Conservation (phyloP, 352 stramenopile genomes). For the Pythium utonaiense region DNA sequence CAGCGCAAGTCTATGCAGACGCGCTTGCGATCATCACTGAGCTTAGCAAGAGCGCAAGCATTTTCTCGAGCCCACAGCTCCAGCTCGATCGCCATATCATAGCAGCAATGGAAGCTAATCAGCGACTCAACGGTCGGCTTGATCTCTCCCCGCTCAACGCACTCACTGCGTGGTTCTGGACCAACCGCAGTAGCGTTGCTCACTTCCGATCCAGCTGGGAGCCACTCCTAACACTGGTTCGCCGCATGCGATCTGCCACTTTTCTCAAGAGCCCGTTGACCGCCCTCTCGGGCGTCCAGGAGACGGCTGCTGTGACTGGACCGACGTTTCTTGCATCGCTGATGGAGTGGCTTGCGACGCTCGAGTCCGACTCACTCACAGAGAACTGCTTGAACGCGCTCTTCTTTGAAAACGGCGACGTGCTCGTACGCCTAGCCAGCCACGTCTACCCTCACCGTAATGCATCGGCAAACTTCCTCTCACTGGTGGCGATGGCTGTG, state of each 20-base stretch:
- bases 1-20: conserved; percentile 9
- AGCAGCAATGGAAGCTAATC: conserved; percentile 10
- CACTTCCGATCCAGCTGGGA: conserved; percentile 24
- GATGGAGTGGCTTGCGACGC: conserved; percentile 30
- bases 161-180: conserved; percentile 34
- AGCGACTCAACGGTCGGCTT: neutral
- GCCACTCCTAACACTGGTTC: conserved; percentile 20
- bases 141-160: conserved; percentile 24
- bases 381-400: conserved; percentile 34
- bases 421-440: conserved; percentile 22
- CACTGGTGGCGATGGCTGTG: conserved; percentile 22
- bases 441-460: conserved; percentile 20
- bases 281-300: neutral
- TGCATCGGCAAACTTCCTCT: conserved; percentile 23
- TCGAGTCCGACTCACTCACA: conserved; percentile 26
- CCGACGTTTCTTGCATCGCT: conserved; percentile 30
- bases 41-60: conserved; percentile 23
- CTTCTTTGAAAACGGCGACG: conserved; percentile 31
- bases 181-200: conserved; percentile 16
- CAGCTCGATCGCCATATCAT: conserved; percentile 22
- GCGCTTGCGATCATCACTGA: conserved; percentile 25
- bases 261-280: neutral
- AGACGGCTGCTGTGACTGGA: neutral
- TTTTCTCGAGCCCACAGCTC: conserved; percentile 21
- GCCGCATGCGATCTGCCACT: conserved; percentile 13